phyloP scores from a whole-genome alignment of 345 rosid species.

The Clarkia xantiana region DNA sequence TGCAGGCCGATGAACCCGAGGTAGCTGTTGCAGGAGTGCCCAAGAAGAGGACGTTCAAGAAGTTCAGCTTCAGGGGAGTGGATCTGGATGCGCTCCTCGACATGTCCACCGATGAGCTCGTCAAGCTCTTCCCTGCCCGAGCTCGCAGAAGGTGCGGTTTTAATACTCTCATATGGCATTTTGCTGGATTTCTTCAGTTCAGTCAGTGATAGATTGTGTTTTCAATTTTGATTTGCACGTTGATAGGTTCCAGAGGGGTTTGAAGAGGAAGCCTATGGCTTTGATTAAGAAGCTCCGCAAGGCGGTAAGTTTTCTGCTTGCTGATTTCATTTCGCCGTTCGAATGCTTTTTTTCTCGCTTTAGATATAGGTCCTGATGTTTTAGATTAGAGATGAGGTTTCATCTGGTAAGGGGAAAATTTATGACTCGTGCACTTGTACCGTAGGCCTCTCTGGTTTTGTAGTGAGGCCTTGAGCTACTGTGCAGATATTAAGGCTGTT shows the following conservation, averaged over 20 bases:
- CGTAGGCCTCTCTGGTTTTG: conserved; percentile 5
- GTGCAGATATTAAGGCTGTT: conserved; percentile 11
- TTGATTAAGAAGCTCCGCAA: conserved; percentile 61
- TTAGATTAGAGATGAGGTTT: neutral
- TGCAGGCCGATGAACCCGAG: conserved; percentile 31
- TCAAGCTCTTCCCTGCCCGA: conserved; percentile 70
- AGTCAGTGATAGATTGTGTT: neutral
- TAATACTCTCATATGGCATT: neutral
- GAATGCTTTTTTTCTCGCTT: no score
- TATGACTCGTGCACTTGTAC: conserved; percentile 3
- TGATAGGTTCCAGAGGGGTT: conserved; percentile 74
- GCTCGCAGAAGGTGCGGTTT: conserved; percentile 71
- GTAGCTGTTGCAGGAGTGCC: conserved; percentile 24
- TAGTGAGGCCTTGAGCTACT: conserved; percentile 8
- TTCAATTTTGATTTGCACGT: neutral
- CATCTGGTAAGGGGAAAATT: neutral
- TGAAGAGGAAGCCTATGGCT: conserved; percentile 78
- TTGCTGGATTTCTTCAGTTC: no score
- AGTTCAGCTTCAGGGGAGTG: conserved; percentile 40
- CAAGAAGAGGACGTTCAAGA: conserved; percentile 46
- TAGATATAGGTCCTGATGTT: no score
- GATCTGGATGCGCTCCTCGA: conserved; percentile 57
- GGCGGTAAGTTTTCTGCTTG: conserved; percentile 30
- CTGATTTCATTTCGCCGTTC: neutral
- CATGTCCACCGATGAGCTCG: conserved; percentile 87